Conservation (phyloP, 2,329 filamentous ascomycete species). For the Paraphaeosphaeria minitans region DNA sequence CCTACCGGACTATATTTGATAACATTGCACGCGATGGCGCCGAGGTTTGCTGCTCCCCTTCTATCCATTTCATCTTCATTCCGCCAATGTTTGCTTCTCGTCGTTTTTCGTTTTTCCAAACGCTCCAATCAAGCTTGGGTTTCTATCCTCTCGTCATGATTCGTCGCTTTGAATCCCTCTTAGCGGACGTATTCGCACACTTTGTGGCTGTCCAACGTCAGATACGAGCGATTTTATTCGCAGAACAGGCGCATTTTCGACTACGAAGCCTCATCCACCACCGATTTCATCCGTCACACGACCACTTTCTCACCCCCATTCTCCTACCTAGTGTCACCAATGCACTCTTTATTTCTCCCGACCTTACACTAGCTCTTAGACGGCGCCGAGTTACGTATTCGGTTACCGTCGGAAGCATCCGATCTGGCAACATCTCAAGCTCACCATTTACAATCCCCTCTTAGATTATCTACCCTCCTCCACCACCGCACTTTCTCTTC, state of each 20-base stretch:
- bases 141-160: constrained; percentile 15
- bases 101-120: constrained; percentile 12
- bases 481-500: neutral
- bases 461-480: neutral
- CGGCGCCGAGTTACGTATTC: neutral
- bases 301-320: constrained; percentile 1
- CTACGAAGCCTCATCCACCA: constrained; percentile 11
- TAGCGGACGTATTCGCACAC: constrained; percentile 22
- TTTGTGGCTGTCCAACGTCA: constrained; percentile 30
- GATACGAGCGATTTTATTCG: constrained; percentile 23
- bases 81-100: constrained; percentile 6
- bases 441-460: constrained; percentile 5
- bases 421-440: neutral
- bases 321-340: neutral
- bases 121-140: constrained; percentile 18
- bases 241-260: constrained; percentile 4
- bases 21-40: constrained; percentile 72
- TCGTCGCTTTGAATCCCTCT: constrained; percentile 20
- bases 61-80: constrained; percentile 5
- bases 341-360: neutral
- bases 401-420: neutral
- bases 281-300: constrained; percentile 12
- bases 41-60: constrained; percentile 64
- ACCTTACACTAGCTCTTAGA: neutral
- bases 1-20: constrained; percentile 78